Base-by-base conservation (phyloP, 1,139 yeast species). In the Sugiyamaella paludigena region DNA sequence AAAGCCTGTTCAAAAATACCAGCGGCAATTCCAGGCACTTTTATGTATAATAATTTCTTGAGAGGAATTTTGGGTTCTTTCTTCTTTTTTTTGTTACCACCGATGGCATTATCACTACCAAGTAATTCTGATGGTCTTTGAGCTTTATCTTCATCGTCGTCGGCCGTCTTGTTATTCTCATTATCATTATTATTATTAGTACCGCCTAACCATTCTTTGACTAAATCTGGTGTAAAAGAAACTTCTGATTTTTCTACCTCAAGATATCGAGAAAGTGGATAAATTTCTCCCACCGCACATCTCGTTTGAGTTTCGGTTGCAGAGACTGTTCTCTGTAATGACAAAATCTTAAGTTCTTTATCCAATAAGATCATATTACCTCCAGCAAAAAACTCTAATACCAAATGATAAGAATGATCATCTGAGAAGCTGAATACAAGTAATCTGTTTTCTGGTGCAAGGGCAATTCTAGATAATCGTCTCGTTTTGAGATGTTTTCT, bases 361-460 rank as follows among this genome's bases (percentile, higher is more conserved):
- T 91, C 95, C 55, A 91, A 73, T 24, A 92, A 72, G 29, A 92
- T 72, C 51, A 92, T 80, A 62, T 92, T 92, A 33, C 98, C 98
- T 1, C 96, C 96, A 63, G 96, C 87, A 71, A 89, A 91, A 60
- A 92, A 91, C 64, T 92, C 98, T 52, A 92, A 69, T 0, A 87
- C 96, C 57, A 91, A 72, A 61, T 86, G 84, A 66, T 71, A 87
- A 48, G 80, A 64, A 7, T 95, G 94, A 27, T 68, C 71, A 58
- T 87, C 95, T 46, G 89, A 80, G 67, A 92, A 91, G 51, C 87
- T 81, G 44, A 92, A 66, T 0, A 88, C 95, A 47, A 87, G 72
- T 16, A 88, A 80, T 63, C 98, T 77, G 63, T 89, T 96, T 58
- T 81, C 78, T 1, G 81, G 83, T 10, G 92, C 79, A 56, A 89